Evolutionary conservation across 306 rosid genomes (phyloP).

Genomic region (Cucumis cinereus): DNA sequence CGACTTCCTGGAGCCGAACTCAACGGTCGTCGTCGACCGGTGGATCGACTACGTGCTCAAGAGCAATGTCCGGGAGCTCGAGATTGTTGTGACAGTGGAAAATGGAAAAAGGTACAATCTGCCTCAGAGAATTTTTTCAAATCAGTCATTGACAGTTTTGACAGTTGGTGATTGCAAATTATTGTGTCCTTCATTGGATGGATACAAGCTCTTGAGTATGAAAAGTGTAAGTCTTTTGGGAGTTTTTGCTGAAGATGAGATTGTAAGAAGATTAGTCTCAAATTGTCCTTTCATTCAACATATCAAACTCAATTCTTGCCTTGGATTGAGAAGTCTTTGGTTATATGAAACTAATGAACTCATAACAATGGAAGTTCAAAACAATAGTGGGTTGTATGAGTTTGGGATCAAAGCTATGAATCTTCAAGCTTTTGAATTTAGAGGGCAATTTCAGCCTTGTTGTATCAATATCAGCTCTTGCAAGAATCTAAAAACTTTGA

Average conservation of each 20-base stretch:
- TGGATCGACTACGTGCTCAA: slow-evolving; percentile 19
- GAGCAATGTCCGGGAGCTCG: slow-evolving; percentile 10
- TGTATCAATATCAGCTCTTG: not conserved
- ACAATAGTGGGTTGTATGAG: slow-evolving; percentile 3
- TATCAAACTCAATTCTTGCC: not conserved
- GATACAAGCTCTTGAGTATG: slow-evolving; percentile 3
- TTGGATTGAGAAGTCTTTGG: slow-evolving; percentile 5
- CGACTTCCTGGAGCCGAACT: not conserved
- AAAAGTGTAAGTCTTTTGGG: not conserved
- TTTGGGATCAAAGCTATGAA: not conserved
- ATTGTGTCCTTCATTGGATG: not conserved
- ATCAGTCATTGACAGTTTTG: slow-evolving; percentile 13
- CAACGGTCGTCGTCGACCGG: slow-evolving; percentile 2
- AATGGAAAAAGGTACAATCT: not conserved
- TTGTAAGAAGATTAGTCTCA: not conserved
- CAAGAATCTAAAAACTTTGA: slow-evolving; percentile 7
- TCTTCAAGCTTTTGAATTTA: not conserved
- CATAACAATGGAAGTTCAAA: not conserved
- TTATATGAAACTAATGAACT: not conserved
- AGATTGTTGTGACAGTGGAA: slow-evolving; percentile 11
- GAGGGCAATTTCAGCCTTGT: slow-evolving; percentile 1
- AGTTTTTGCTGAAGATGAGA: slow-evolving; percentile 1
- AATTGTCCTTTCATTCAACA: slow-evolving; percentile 1
- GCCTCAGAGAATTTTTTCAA: slow-evolving; percentile 5
- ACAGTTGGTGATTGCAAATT: slow-evolving; percentile 2